phyloP scores from a whole-genome alignment of 2,329 filamentous ascomycete species.

The Fusarium nodosum region DNA sequence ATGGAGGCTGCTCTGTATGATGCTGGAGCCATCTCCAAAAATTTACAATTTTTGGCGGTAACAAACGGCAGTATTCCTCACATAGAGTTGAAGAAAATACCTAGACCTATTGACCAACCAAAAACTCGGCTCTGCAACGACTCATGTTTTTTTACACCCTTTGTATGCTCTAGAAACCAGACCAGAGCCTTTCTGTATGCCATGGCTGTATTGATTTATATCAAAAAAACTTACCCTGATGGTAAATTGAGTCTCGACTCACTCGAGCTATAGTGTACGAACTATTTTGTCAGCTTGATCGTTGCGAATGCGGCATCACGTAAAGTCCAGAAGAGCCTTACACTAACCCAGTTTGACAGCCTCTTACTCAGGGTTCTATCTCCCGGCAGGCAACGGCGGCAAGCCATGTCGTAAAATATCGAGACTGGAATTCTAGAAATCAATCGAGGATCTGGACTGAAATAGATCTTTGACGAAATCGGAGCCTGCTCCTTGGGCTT shows the following conservation, averaged over 20 bases:
- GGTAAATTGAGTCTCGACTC: not conserved
- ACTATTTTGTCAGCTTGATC: slow-evolving; percentile 11
- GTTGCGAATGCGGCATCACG: not conserved
- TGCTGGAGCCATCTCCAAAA: slow-evolving; percentile 44
- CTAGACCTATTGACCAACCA: not conserved
- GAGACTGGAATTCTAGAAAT: slow-evolving; percentile 9
- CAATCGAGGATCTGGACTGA: slow-evolving; percentile 12
- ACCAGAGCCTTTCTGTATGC: fast-evolving
- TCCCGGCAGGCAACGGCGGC: not conserved
- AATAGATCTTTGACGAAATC: not conserved
- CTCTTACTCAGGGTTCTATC: not conserved
- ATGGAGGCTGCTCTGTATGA: slow-evolving; percentile 41
- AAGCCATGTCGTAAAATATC: slow-evolving; percentile 21
- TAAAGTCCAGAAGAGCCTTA: slow-evolving; percentile 24
- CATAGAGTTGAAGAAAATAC: slow-evolving; percentile 11
- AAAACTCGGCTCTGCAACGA: too few species aligned
- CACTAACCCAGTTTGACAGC: not conserved
- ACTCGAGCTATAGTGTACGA: not conserved
- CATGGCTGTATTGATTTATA: fast-evolving
- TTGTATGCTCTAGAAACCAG: too few species aligned
- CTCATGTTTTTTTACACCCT: not conserved
- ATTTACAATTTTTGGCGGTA: slow-evolving; percentile 53
- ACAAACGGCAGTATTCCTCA: slow-evolving; percentile 33
- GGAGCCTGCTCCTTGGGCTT: not conserved
- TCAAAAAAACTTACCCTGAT: too few species aligned